Base-by-base conservation (phyloP, 345 rosid genomes). In the Brassica cretica region DNA sequence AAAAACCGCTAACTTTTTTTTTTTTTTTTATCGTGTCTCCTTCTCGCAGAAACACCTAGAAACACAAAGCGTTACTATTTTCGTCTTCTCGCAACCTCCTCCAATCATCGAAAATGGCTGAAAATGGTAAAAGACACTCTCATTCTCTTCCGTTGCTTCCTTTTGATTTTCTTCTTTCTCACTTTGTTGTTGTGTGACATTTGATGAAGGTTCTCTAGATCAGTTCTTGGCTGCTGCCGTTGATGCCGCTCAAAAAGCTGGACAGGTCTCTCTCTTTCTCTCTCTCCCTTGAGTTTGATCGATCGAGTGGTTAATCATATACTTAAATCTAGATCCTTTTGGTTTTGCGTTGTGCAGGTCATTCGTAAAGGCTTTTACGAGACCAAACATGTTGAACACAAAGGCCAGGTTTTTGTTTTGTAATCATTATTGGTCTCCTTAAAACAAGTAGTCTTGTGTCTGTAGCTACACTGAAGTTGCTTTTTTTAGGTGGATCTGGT, bases 341-440 rank as follows among this genome's bases (percentile, higher is more conserved):
- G 1, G 15, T 16, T 53, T 64, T 51, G 37, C 59, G 19, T 72
- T 75, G 2, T 69, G 16, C 80, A 95, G 99, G 70, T 89, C 55
- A 93, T 95, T 68, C 91, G 88, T 63, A 72, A 86, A 35, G 98
- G 94, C 75, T 95, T 95, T 80, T 91, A 89, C 81, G 79, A 86
- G 83, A 91, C 91, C 55, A 95, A 95, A 86, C 84, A 88, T 79
- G 98, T 95, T 49, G 98, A 95, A 87, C 96, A 93, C 75, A 93
- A 95, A 78, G 98, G 99, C 79, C 85, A 81, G 94, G 99, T 72
- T 70, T 33, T 63, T 35, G 0, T 16, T 59, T n/a, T 66, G 15
- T 46, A 37, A 39, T 65, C 12, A 12, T 12, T 29, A 60, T 24
- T 18, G 19, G 53, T 21, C 14, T 68, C 12, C 6, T 64, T 64